phyloP scores from a whole-genome alignment of 2,329 filamentous ascomycete genomes.

The Calonectria henricotiae region DNA sequence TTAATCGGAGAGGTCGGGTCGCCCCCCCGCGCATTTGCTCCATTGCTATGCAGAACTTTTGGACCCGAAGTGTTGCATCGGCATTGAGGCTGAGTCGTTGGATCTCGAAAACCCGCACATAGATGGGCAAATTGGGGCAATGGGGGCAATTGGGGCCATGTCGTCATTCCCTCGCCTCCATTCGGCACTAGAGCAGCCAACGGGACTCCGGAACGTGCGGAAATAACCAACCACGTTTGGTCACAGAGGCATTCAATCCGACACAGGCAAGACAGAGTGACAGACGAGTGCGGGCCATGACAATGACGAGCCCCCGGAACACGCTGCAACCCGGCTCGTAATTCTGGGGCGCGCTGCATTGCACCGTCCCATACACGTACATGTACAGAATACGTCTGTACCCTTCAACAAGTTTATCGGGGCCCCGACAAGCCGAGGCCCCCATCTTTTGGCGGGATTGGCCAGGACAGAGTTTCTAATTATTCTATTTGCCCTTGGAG shows the following conservation, averaged over 20 bases:
- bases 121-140: slow-evolving; percentile 6
- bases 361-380: slow-evolving; percentile 9
- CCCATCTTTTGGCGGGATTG: not conserved
- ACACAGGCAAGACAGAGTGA: not conserved
- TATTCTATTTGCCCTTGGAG: not conserved
- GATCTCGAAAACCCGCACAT: slow-evolving; percentile 30
- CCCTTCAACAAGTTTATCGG: not conserved
- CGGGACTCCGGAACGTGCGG: slow-evolving; percentile 35
- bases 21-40: not conserved
- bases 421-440: not conserved
- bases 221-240: slow-evolving; percentile 33
- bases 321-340: slow-evolving; percentile 12
- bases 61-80: slow-evolving; percentile 14
- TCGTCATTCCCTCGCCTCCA: slow-evolving; percentile 13
- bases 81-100: slow-evolving; percentile 37
- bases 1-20: slow-evolving; percentile 5
- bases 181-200: not conserved
- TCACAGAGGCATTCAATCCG: slow-evolving; percentile 13
- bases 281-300: slow-evolving; percentile 6
- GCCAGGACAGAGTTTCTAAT: slow-evolving; percentile 4
- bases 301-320: not conserved
- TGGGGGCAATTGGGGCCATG: not conserved
- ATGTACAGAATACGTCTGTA: not conserved
- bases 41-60: slow-evolving; percentile 3
- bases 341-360: slow-evolving; percentile 2